Percentiles rank a stretch among this genome's conserved stretches.
Conservation (phyloP, 345 rosid species). For the Raphanus sativus region DNA sequence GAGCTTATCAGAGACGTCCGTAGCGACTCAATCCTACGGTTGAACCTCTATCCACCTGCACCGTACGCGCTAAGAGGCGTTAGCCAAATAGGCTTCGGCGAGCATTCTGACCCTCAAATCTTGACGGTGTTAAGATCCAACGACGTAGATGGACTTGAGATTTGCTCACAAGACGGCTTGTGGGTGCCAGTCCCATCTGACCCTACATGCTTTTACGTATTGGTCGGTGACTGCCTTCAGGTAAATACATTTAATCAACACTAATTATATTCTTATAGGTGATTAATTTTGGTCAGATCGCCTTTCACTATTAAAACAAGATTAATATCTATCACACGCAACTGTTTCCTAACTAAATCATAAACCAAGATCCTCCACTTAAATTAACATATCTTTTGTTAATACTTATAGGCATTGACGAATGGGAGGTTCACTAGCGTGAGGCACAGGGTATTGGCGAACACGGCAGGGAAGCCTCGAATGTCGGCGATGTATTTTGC, state of each 20-base stretch:
- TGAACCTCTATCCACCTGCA: conserved; percentile 76
- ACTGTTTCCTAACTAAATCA: not conserved
- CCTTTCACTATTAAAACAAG: not conserved
- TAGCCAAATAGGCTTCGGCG: conserved; percentile 74
- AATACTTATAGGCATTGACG: conserved; percentile 56
- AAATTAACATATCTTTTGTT: not conserved
- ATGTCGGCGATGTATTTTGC: conserved; percentile 86
- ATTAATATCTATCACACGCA: not conserved
- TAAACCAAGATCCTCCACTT: not conserved
- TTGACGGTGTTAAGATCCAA: conserved; percentile 82
- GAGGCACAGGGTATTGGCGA: conserved; percentile 73
- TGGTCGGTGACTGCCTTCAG: conserved; percentile 85
- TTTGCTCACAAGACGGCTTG: conserved; percentile 52
- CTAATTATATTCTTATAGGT: not conserved
- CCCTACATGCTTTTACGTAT: conserved; percentile 69
- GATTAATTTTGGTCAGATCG: not conserved
- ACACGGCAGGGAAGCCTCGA: conserved; percentile 56
- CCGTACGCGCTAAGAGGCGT: conserved; percentile 30
- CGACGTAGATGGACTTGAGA: conserved; percentile 88
- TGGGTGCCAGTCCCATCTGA: conserved; percentile 88
- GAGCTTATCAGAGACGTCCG: conserved; percentile 66
- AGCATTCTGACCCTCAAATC: conserved; percentile 99
- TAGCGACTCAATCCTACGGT: conserved; percentile 69
- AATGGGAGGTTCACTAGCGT: conserved; percentile 86
- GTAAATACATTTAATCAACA: conserved; percentile 24